Percentiles rank a stretch among this genome's conserved stretches.
phyloP scores from a whole-genome alignment of 495 filamentous ascomycete species.

The Eremomyces bilateralis region DNA sequence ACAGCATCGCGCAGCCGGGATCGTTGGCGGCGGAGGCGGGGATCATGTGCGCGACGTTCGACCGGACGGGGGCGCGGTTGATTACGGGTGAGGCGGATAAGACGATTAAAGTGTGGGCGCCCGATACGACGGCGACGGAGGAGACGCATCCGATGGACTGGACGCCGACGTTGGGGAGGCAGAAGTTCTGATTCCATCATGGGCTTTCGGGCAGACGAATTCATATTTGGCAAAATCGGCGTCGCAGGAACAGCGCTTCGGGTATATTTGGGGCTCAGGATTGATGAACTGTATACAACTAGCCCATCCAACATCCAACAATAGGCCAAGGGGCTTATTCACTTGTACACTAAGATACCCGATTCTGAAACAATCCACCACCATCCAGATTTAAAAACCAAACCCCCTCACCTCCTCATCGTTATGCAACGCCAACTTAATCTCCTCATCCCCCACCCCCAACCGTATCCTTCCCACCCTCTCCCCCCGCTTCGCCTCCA shows the following conservation, averaged over 20 bases:
- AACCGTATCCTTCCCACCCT: constrained; percentile 70
- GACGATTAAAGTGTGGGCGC: constrained; percentile 95
- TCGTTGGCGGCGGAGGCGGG: constrained; percentile 86
- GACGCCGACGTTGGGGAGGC: constrained; percentile 61
- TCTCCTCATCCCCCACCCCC: constrained; percentile 66
- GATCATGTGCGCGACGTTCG: constrained; percentile 81
- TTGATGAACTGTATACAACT: too few relatives aligned
- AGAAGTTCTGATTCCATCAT: constrained; percentile 40
- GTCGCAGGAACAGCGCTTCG: too few relatives aligned
- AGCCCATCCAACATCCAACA: too few relatives aligned
- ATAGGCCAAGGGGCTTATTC: too few relatives aligned
- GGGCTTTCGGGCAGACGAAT: too few relatives aligned
- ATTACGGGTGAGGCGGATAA: constrained; percentile 95
- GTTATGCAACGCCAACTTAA: constrained; percentile 66
- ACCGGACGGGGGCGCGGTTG: constrained; percentile 66
- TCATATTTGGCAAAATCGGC: too few relatives aligned
- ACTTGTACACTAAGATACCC: too few relatives aligned
- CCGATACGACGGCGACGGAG: constrained; percentile 70
- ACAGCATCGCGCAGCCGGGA: constrained; percentile 84
- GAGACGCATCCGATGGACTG: constrained; percentile 86
- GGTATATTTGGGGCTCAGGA: too few relatives aligned
- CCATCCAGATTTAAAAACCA: constrained; percentile 17
- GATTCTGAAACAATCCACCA: too few relatives aligned
- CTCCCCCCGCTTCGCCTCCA: constrained; percentile 61
- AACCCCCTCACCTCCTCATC: constrained; percentile 69